Evolutionary conservation across 2,329 filamentous ascomycete genomes (phyloP).

Genomic region (Ascosphaera apis): DNA sequence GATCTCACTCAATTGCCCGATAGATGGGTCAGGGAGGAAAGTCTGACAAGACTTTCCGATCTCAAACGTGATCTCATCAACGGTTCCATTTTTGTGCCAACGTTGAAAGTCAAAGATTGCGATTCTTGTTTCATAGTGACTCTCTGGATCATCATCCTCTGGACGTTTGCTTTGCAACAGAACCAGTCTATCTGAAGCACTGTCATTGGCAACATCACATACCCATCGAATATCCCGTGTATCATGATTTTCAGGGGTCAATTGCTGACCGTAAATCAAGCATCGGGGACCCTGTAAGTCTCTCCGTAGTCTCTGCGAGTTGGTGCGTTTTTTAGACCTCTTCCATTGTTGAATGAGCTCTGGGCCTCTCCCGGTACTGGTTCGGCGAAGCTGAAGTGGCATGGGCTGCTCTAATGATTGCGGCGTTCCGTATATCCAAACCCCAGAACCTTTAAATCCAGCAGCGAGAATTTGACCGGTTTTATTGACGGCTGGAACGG

Average conservation of each 20-base stretch:
- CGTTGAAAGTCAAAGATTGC: slow-evolving; percentile 54
- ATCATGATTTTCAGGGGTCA: slow-evolving; percentile 42
- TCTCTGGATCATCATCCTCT: no score
- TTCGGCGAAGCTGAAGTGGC: slow-evolving; percentile 13
- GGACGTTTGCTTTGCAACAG: no score
- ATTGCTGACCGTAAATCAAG: slow-evolving; percentile 42
- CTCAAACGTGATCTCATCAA: slow-evolving; percentile 42
- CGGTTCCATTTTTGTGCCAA: slow-evolving; percentile 29
- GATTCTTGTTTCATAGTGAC: slow-evolving; percentile 23
- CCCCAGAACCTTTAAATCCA: slow-evolving; percentile 46
- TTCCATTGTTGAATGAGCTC: neutral
- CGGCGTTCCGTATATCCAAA: slow-evolving; percentile 63
- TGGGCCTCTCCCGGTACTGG: slow-evolving; percentile 4
- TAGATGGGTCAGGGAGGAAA: no score
- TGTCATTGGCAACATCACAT: no score
- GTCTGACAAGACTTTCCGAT: slow-evolving; percentile 35
- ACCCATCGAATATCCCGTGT: slow-evolving; percentile 16
- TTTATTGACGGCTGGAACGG: slow-evolving; percentile 44
- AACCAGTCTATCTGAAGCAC: no score
- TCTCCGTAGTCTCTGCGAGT: slow-evolving; percentile 13
- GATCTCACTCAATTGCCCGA: no score
- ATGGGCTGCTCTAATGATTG: slow-evolving; percentile 23
- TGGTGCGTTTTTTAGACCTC: slow-evolving; percentile 1
- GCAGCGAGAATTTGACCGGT: slow-evolving; percentile 49
- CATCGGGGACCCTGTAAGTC: slow-evolving; percentile 32